These are phyloP conservation scores for Noccaea caerulescens DNA, from an alignment of 345 rosid genomes.

Conservation along the genomic window DNA sequence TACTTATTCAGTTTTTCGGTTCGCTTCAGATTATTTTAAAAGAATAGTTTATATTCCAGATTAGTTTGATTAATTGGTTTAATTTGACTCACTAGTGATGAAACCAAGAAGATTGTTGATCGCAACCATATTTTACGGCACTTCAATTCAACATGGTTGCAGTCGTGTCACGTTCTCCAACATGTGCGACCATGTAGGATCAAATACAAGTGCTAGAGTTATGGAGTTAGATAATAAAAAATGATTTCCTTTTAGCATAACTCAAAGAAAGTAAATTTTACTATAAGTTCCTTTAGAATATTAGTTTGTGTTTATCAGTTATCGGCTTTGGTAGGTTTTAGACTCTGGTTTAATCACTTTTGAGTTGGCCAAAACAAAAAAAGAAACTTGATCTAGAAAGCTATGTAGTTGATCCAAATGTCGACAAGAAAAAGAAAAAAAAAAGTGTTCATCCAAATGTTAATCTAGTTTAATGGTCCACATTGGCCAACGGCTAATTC, in stretches of 20 bases:
- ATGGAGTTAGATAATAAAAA: background rate
- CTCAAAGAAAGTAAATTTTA: background rate
- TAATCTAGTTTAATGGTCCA: slow-evolving; percentile 10
- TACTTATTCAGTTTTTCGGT: too few species aligned
- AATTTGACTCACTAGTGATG: slow-evolving; percentile 3
- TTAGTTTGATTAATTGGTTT: slow-evolving; percentile 9
- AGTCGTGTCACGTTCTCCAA: slow-evolving; percentile 24
- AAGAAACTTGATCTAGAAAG: slow-evolving; percentile 5
- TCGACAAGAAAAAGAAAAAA: background rate
- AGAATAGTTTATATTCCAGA: background rate
- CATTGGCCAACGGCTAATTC: slow-evolving; percentile 34
- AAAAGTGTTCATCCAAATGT: background rate
- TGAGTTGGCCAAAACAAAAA: background rate
- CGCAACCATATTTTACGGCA: background rate
- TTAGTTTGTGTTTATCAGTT: background rate
- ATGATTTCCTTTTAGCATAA: background rate
- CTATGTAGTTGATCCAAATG: background rate
- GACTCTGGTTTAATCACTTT: background rate
- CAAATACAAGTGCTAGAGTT: slow-evolving; percentile 2
- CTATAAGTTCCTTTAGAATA: background rate
- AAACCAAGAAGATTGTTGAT: background rate
- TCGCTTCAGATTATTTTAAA: too few species aligned
- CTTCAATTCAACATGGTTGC: slow-evolving; percentile 13
- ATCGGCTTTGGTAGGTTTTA: background rate
- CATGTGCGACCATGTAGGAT: slow-evolving; percentile 15